Percentiles rank a stretch among this genome's conserved stretches.
These are phyloP conservation scores for Primulina huaijiensis DNA, from an alignment of 257 asterid genomes.

Conservation along the genomic window DNA sequence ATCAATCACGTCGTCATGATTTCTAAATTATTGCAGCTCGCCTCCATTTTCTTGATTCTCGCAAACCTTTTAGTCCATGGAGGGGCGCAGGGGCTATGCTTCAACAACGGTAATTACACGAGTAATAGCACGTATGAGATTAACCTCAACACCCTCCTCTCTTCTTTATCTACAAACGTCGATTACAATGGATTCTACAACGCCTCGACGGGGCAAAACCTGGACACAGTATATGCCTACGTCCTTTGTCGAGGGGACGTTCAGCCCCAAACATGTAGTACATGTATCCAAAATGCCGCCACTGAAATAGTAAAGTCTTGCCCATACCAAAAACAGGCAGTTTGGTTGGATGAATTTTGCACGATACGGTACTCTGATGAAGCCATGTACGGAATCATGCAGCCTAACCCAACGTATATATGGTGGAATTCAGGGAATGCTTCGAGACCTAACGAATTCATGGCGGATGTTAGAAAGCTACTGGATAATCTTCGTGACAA, in stretches of 20 bases:
- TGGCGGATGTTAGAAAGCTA: background rate
- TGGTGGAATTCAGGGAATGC: background rate
- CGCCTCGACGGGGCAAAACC: background rate
- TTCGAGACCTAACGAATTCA: background rate
- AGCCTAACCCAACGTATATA: background rate
- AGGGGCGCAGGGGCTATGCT: background rate
- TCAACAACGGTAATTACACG: slow-evolving; percentile 13
- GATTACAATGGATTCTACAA: slow-evolving; percentile 16
- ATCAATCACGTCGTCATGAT: too few species aligned
- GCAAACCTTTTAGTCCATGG: background rate
- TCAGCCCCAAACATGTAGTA: background rate
- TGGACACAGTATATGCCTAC: background rate
- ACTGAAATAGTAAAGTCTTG: background rate
- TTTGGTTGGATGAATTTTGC: background rate
- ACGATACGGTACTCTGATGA: slow-evolving; percentile 19
- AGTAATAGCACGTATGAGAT: background rate
- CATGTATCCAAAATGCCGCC: background rate
- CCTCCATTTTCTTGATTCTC: slow-evolving; percentile 2
- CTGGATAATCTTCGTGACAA: slow-evolving; percentile 6
- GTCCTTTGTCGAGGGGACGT: slow-evolving; percentile 22
- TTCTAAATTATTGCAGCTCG: too few species aligned
- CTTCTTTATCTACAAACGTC: slow-evolving; percentile 4
- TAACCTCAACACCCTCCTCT: slow-evolving; percentile 15
- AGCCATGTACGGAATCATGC: background rate
- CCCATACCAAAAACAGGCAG: slow-evolving; percentile 17